Conservation (phyloP, 1,284 basidiomycete species). For the Pyrrhoderma noxium region DNA sequence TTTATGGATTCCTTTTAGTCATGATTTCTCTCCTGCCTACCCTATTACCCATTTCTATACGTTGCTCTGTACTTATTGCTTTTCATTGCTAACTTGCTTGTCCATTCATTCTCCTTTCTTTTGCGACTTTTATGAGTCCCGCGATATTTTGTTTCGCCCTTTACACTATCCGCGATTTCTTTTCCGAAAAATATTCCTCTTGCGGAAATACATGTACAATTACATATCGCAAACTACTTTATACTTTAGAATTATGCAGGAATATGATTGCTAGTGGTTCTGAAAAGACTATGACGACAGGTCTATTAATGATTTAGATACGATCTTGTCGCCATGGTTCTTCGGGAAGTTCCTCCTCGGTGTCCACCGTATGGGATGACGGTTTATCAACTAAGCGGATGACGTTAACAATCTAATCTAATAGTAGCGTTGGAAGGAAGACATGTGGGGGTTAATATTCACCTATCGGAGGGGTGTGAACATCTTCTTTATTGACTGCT, state of each 20-base stretch:
- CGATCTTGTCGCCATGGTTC: constrained; percentile 14
- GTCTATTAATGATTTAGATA: not conserved
- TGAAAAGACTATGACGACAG: not conserved
- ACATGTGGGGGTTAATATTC: constrained; percentile 19
- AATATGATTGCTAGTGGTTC: not conserved
- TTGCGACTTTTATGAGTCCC: not conserved
- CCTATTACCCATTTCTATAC: not conserved
- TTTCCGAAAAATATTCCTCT: constrained; percentile 3
- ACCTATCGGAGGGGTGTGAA: constrained; percentile 33
- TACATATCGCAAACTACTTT: constrained; percentile 7
- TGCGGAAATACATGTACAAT: constrained; percentile 10
- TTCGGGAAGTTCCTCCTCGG: constrained; percentile 6
- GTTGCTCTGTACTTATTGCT: constrained; percentile 10
- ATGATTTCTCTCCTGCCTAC: too few species aligned
- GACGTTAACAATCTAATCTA: constrained; percentile 1
- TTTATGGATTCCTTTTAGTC: constrained; percentile 1
- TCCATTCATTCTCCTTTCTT: not conserved
- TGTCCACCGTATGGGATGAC: not conserved
- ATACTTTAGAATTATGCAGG: constrained; percentile 7
- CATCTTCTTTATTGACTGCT: constrained; percentile 49
- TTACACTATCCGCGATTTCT: not conserved
- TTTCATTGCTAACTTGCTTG: constrained; percentile 6
- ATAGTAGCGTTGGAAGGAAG: not conserved
- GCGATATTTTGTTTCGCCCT: not conserved
- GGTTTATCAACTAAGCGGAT: not conserved